Evolutionary conservation across 2,329 filamentous ascomycete genomes (phyloP).

Genomic region (Paraphaeosphaeria sporulosa): DNA sequence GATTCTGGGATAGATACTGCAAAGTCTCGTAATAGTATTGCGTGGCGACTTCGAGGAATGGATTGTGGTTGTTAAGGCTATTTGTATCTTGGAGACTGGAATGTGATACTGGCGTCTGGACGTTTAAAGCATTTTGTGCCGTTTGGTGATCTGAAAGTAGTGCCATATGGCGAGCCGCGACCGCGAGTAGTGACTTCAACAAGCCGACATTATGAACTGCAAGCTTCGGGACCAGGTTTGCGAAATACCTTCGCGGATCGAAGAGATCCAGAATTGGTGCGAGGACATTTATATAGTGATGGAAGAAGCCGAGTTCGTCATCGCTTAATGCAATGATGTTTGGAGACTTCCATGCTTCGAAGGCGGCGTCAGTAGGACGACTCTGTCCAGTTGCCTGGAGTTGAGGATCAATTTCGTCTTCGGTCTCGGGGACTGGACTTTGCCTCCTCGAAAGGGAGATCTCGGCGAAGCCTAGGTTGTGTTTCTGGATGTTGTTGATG

Average conservation of each 20-base stretch:
- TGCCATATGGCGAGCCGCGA: conserved; percentile 62
- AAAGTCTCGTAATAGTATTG: conserved; percentile 70
- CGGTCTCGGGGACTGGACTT: conserved; percentile 30
- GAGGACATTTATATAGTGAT: conserved; percentile 49
- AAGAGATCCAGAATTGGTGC: conserved; percentile 55
- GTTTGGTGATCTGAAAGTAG: conserved; percentile 44
- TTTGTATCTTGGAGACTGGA: conserved; percentile 15
- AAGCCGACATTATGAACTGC: conserved; percentile 63
- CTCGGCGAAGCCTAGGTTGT: conserved; percentile 43
- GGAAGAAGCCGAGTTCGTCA: conserved; percentile 50
- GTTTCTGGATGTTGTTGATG: conserved; percentile 45
- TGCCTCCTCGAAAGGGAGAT: conserved; percentile 34
- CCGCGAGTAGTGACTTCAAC: conserved; percentile 65
- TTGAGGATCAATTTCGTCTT: conserved; percentile 23
- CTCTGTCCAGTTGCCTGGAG: conserved; percentile 18
- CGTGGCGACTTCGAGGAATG: conserved; percentile 49
- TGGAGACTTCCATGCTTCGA: conserved; percentile 36
- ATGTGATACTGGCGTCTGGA: conserved; percentile 28
- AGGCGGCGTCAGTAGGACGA: conserved; percentile 13
- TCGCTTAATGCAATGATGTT: conserved; percentile 39
- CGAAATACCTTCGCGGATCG: conserved; percentile 51
- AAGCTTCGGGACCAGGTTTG: conserved; percentile 41
- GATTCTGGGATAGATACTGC: conserved; percentile 67
- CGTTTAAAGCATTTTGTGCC: conserved; percentile 35
- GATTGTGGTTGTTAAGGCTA: conserved; percentile 34